Base-by-base conservation (phyloP, 1,284 basidiomycete species). In the Marasmius sp. region DNA sequence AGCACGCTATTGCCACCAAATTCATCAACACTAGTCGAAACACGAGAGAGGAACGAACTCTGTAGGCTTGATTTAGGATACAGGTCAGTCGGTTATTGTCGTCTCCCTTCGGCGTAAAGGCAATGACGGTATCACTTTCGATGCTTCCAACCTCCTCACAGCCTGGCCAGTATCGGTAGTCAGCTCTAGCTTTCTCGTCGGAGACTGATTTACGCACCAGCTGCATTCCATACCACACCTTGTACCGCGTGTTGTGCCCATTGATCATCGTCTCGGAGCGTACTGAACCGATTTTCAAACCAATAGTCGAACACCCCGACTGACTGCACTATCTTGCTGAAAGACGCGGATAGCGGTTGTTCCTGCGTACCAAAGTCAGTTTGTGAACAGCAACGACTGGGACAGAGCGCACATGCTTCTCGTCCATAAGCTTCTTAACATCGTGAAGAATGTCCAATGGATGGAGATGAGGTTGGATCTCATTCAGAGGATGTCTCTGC, bases 391-490 rank as follows among this genome's bases (percentile, higher is more conserved):
- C 49, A 34, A 49, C 27, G 41, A 49, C 45, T 33, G 22, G 62
- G 57, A 41, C 58, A 10, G 20, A 6, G 20, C 69, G 4, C 69
- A 87, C 85, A 70, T 85, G 77, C 65, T 79, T 73, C 50, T 84
- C 79, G 55, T 85, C 80, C 63, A 89, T 71, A 6, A 90, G 77
- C 69, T 90, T 90, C 67, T 80, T 80, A 16, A 87, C 83, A 66
- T 93, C 92, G 69, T 82, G 87, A 37, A 93, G 78, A 37, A 93
- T 80, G 72, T 93, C 91, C 5, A 86, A 75, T 10, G 92, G 89
- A 67, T 92, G 87, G 48, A 92, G 77, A 66, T 90, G 84, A 3
- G 87, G 83, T 70, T 93, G 89, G n/a, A 92, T 81, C 72, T 90
- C 87, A 68, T 91, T 91, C 41, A 92, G 72, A 50, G 79, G 71